Percentiles rank a stretch among this genome's conserved stretches.
Conservation (phyloP, 2,329 filamentous ascomycete genomes). For the Alternaria consortialis region DNA sequence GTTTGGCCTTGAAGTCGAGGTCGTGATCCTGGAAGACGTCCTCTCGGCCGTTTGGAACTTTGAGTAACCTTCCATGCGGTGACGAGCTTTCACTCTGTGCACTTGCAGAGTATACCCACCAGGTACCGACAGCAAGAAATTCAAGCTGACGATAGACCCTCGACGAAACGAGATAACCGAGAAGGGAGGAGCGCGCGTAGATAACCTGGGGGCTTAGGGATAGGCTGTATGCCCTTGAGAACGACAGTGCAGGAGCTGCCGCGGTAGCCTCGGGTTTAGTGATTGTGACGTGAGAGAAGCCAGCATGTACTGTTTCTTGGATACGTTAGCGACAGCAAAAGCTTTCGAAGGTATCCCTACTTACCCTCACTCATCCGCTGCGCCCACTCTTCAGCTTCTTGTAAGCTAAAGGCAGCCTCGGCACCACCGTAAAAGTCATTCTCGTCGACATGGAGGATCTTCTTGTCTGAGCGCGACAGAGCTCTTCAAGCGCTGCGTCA, state of each 20-base stretch:
- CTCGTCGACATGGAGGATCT: slow-evolving; percentile 86
- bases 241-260: slow-evolving; percentile 59
- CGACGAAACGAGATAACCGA: slow-evolving; percentile 86
- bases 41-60: slow-evolving; percentile 88
- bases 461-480: slow-evolving; percentile 90
- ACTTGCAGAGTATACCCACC: slow-evolving; percentile 74
- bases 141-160: slow-evolving; percentile 89
- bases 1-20: slow-evolving; percentile 82
- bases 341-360: slow-evolving; percentile 29
- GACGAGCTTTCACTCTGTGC: slow-evolving; percentile 1
- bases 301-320: slow-evolving; percentile 28
- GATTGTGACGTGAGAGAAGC: slow-evolving; percentile 46
- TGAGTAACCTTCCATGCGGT: slow-evolving; percentile 59
- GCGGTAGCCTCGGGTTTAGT: slow-evolving; percentile 34
- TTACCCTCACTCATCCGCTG: slow-evolving; percentile 49
- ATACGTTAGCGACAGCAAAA: slow-evolving; percentile 14
- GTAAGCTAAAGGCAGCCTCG: slow-evolving; percentile 84
- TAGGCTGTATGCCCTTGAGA: slow-evolving; percentile 80
- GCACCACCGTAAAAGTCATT: slow-evolving; percentile 88
- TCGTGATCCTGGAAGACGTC: slow-evolving; percentile 84
- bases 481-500: slow-evolving; percentile 79
- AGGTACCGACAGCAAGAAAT: slow-evolving; percentile 91
- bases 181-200: slow-evolving; percentile 80
- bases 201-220: slow-evolving; percentile 87
- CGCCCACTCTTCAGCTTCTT: slow-evolving; percentile 82